Evolutionary conservation across 2,329 filamentous ascomycete genomes (phyloP).

Genomic region (Pseudocercospora fijiensis): DNA sequence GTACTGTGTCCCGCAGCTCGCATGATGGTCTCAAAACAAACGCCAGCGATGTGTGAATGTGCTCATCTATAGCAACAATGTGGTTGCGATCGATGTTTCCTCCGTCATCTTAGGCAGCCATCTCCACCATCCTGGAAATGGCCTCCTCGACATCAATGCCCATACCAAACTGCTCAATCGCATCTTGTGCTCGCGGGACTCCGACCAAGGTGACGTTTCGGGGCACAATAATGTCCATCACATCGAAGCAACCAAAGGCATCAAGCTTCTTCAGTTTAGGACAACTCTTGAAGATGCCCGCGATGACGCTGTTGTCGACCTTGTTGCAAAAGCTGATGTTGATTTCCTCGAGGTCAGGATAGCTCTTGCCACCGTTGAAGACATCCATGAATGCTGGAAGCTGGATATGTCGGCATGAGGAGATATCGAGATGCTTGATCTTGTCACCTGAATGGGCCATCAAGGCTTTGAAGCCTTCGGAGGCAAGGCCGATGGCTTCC

Average conservation of each 20-base stretch:
- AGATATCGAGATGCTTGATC: slow-evolving; percentile 70
- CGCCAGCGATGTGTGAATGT: background rate
- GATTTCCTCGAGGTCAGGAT: slow-evolving; percentile 67
- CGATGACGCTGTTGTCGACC: slow-evolving; percentile 54
- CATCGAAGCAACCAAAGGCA: slow-evolving; percentile 63
- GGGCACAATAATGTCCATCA: slow-evolving; percentile 57
- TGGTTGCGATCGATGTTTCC: background rate
- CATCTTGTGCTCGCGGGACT: slow-evolving; percentile 57
- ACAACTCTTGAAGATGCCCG: slow-evolving; percentile 51
- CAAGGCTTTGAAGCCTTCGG: slow-evolving; percentile 71
- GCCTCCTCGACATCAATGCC: slow-evolving; percentile 40
- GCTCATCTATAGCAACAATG: background rate
- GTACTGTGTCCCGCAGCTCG: background rate
- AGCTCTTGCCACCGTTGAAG: slow-evolving; percentile 64
- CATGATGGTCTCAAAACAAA: background rate
- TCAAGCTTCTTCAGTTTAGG: slow-evolving; percentile 55
- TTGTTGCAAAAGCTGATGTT: slow-evolving; percentile 61
- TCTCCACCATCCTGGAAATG: slow-evolving; percentile 35
- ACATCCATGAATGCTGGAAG: slow-evolving; percentile 69
- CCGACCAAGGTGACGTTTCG: slow-evolving; percentile 60
- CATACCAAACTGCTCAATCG: slow-evolving; percentile 53
- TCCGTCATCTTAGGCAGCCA: slow-evolving; percentile 14
- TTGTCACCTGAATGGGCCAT: slow-evolving; percentile 76
- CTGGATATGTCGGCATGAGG: slow-evolving; percentile 79
- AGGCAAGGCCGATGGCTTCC: slow-evolving; percentile 68